A percentile compares a stretch with the other conserved stretches of the same genome.
These are phyloP conservation scores for Agapanthus africanus DNA, from an alignment of 106 monocot species.

Conservation along the genomic window DNA sequence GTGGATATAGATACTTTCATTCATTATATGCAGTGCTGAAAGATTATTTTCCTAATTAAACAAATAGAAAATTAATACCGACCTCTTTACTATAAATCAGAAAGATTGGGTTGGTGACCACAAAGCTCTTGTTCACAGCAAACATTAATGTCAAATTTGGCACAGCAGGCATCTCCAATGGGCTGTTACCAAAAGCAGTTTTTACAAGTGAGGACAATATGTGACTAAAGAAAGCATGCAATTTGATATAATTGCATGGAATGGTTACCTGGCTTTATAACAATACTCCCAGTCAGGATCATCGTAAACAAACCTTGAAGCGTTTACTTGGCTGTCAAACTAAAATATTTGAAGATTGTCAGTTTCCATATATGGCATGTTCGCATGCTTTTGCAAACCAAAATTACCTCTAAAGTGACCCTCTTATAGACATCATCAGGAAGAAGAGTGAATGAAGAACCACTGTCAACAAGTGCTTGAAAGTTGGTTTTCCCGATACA, in stretches of 20 bases:
- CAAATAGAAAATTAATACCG: too few species aligned
- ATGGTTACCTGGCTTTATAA: slow-evolving; percentile 56
- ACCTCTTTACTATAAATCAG: slow-evolving; percentile 56
- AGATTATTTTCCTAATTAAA: slow-evolving; percentile 28
- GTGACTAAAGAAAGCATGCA: not conserved
- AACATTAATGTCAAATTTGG: slow-evolving; percentile 56
- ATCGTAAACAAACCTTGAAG: slow-evolving; percentile 41
- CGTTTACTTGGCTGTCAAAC: slow-evolving; percentile 83
- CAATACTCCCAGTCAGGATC: slow-evolving; percentile 72
- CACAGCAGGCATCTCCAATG: slow-evolving; percentile 54
- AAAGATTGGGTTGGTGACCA: slow-evolving; percentile 53
- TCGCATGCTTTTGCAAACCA: slow-evolving; percentile 5
- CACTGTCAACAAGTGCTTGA: slow-evolving; percentile 75
- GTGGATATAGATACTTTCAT: too few species aligned
- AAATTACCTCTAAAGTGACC: slow-evolving; percentile 58
- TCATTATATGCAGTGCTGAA: too few species aligned
- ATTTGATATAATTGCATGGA: not conserved
- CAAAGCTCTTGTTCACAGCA: slow-evolving; percentile 67
- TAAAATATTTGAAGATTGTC: slow-evolving; percentile 20
- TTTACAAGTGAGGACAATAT: not conserved
- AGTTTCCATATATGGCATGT: slow-evolving; percentile 2
- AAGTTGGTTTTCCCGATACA: slow-evolving; percentile 48
- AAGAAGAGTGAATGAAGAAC: slow-evolving; percentile 82
- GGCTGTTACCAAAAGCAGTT: slow-evolving; percentile 26
- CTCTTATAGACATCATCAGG: slow-evolving; percentile 58